Conservation (phyloP, 225 moss, liverwort and hornwort species). For the Antitrichia curtipendula region DNA sequence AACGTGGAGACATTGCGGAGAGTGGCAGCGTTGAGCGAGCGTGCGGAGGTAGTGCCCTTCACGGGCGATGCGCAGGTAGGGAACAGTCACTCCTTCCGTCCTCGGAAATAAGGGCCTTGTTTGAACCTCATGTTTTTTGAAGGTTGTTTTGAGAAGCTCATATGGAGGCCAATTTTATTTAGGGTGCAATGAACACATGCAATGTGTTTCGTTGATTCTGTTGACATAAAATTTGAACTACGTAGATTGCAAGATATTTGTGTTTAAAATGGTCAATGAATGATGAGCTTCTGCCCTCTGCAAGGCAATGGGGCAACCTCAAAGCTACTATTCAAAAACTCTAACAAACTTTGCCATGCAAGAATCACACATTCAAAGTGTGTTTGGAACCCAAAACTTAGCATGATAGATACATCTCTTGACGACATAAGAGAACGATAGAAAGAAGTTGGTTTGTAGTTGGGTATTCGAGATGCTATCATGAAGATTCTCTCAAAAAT, state of each 20-base stretch:
- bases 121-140: background rate
- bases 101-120: background rate
- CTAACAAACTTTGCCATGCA: background rate
- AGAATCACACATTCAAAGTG: background rate
- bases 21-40: background rate
- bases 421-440: no score
- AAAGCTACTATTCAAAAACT: background rate
- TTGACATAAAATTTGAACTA: background rate
- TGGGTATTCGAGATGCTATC: background rate
- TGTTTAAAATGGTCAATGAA: background rate
- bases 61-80: background rate
- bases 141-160: background rate
- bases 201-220: background rate
- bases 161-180: background rate
- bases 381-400: background rate
- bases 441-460: background rate
- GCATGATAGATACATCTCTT: no score
- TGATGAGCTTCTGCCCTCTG: fast-evolving
- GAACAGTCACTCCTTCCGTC: background rate
- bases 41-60: background rate
- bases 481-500: background rate
- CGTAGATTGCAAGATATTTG: background rate
- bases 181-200: no score
- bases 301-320: background rate
- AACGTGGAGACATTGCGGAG: background rate